Percentiles rank a stretch among this genome's conserved stretches.
These are phyloP conservation scores for Elaeis guineensis DNA, from an alignment of 176 grass and related monocot genomes.

Conservation along the genomic window DNA sequence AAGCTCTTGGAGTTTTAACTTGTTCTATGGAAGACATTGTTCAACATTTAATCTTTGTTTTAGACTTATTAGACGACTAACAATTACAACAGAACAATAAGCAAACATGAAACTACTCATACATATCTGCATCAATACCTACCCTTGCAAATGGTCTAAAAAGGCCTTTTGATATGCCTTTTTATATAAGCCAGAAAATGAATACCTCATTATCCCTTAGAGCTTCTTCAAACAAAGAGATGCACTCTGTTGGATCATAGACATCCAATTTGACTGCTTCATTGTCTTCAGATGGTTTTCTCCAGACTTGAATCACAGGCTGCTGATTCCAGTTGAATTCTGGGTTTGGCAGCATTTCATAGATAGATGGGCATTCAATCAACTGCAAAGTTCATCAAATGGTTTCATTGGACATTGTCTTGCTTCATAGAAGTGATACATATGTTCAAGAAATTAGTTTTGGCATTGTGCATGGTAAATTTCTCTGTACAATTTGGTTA, in stretches of 20 bases:
- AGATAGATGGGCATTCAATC: conserved; percentile 83
- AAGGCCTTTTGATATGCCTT: no score
- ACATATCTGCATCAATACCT: no score
- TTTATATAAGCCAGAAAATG: neutral
- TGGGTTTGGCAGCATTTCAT: conserved; percentile 83
- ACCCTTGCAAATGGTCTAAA: neutral
- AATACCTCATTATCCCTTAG: conserved; percentile 81
- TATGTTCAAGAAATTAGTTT: no score
- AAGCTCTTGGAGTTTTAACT: no score
- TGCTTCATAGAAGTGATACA: no score
- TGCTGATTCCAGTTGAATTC: conserved; percentile 65
- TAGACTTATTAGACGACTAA: no score
- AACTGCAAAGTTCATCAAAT: conserved; percentile 29
- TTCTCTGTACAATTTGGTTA: no score
- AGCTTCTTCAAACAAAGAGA: conserved; percentile 90
- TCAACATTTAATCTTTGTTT: no score
- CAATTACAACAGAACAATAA: no score
- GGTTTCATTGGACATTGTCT: neutral
- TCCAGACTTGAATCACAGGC: conserved; percentile 72
- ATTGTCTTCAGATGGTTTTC: conserved; percentile 52
- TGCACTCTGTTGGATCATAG: conserved; percentile 51
- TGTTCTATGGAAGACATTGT: no score
- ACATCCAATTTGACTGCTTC: conserved; percentile 36
- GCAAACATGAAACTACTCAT: no score
- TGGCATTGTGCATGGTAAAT: no score